These are phyloP conservation scores for Yamadazyma blattariae DNA, from an alignment of 1,139 yeast species.

Conservation along the genomic window DNA sequence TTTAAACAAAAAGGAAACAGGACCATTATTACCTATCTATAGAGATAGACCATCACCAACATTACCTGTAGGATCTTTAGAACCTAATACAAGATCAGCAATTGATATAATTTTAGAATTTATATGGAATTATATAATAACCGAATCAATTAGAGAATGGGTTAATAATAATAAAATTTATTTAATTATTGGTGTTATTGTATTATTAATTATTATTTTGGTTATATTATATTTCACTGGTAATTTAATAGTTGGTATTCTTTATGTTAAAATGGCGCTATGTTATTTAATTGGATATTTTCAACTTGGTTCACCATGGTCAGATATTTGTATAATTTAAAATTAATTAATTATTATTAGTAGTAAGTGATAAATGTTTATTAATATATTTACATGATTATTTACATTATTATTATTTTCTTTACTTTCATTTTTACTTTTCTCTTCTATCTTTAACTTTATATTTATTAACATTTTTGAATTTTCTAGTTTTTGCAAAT, in stretches of 20 bases:
- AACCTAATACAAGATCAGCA: background rate
- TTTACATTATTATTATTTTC: too few relatives aligned
- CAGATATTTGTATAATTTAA: too few relatives aligned
- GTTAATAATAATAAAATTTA: slow-evolving; percentile 3
- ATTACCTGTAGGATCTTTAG: background rate
- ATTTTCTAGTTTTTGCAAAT: slow-evolving; percentile 90
- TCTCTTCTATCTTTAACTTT: slow-evolving; percentile 83
- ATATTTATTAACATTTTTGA: slow-evolving; percentile 77
- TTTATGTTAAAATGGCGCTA: slow-evolving; percentile 10
- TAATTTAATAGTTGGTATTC: slow-evolving; percentile 11
- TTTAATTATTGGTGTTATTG: slow-evolving; percentile 7
- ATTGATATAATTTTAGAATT: background rate
- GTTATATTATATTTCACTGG: slow-evolving; percentile 17
- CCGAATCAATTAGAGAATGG: slow-evolving; percentile 8
- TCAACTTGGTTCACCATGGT: slow-evolving; percentile 4
- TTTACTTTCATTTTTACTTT: slow-evolving; percentile 4
- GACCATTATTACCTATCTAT: slow-evolving; percentile 14
- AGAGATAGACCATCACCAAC: background rate
- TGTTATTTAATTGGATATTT: slow-evolving; percentile 16
- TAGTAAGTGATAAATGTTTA: too few relatives aligned
- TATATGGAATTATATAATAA: slow-evolving; percentile 11
- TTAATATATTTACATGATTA: too few relatives aligned
- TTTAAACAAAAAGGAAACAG: slow-evolving; percentile 7
- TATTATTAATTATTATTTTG: slow-evolving; percentile 8
- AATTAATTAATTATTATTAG: too few relatives aligned